Evolutionary conservation across 306 rosid species (phyloP), one percentile per base, ranked within the genome.

Genomic region (Prunus fruticosa): DNA sequence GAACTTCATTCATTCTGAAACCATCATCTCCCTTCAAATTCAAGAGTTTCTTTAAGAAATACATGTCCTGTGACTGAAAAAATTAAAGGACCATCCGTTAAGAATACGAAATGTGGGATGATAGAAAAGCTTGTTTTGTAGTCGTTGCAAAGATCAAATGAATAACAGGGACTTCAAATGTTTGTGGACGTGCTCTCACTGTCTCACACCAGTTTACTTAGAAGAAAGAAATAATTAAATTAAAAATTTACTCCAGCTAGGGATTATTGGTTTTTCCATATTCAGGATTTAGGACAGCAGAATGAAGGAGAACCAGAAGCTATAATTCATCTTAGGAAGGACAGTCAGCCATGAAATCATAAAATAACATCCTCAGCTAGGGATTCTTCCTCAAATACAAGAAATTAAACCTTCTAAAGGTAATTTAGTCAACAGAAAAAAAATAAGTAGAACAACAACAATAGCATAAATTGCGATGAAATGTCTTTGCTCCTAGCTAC

Each of bases 1-100:
- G 84, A 71, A 92, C 97, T 52, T 85, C 80, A 73, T 95, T 95
- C 98, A 92, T 90, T 86, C 56, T 83, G 73, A 92, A 95, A 54
- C 98, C 98, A 65, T 95, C 98, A 66, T 88, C 95, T 69, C 89
- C 96, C 75, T 76, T 87, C 84, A 92, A 83, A 78, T 85, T 82
- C 88, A 92, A 75, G 49, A 95, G 96, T 84, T 92, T 95, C 85
- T 84, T 82, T 83, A 92, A 62, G 85, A 90, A 89, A 87, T 95
- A 92, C 73, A 71, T 6, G 81, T 95, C 98, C 84, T 74, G 83
- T 8, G 93, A 80, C 98, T 95, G 85, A 73, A 82, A 8, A 46
- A 32, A 51, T 32, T 41, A 57, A 67, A 66, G 50, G 25, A 14
- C 22, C 19, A 11, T 0, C 64, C 3, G 46, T 75, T 45, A 74